phyloP scores from a whole-genome alignment of 1,139 yeast genomes.

The Saccharomyces hybrid region DNA sequence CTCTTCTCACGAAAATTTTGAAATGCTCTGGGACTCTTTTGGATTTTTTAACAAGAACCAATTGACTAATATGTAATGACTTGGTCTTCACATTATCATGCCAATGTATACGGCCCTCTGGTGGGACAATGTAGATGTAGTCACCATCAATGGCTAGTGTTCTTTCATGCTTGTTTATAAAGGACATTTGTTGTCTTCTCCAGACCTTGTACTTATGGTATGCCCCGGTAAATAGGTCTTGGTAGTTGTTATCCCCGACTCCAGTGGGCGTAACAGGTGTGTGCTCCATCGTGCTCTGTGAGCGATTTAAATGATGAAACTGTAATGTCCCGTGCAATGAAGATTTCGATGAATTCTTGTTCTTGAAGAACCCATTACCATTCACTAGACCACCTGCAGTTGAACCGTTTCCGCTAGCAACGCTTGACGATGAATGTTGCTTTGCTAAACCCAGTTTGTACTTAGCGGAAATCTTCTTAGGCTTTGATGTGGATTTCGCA shows the following conservation, averaged over 20 bases:
- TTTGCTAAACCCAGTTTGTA: conserved; percentile 19
- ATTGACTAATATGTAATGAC: conserved; percentile 78
- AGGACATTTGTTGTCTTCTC: conserved; percentile 81
- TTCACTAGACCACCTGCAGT: background rate
- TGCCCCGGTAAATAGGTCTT: conserved; percentile 32
- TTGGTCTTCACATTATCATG: conserved; percentile 73
- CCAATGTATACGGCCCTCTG: conserved; percentile 60
- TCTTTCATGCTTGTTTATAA: conserved; percentile 68
- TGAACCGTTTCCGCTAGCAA: conserved; percentile 9
- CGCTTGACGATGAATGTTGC: conserved; percentile 13
- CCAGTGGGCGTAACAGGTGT: conserved; percentile 11
- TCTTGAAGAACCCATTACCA: conserved; percentile 24
- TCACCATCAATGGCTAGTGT: conserved; percentile 88
- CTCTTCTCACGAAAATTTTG: conserved; percentile 69
- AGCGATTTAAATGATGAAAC: conserved; percentile 16
- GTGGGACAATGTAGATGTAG: conserved; percentile 84
- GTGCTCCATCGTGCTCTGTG: conserved; percentile 12
- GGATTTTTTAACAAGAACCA: conserved; percentile 68
- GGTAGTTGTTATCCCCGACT: conserved; percentile 16
- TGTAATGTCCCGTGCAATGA: conserved; percentile 23
- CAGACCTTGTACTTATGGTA: conserved; percentile 64
- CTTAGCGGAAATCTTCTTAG: conserved; percentile 18
- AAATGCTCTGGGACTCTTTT: conserved; percentile 71
- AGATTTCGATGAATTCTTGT: conserved; percentile 26
- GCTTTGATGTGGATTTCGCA: conserved; percentile 8